These are phyloP conservation scores for Xylariaceae sp. DNA, from an alignment of 2,329 filamentous ascomycete genomes.

Conservation along the genomic window DNA sequence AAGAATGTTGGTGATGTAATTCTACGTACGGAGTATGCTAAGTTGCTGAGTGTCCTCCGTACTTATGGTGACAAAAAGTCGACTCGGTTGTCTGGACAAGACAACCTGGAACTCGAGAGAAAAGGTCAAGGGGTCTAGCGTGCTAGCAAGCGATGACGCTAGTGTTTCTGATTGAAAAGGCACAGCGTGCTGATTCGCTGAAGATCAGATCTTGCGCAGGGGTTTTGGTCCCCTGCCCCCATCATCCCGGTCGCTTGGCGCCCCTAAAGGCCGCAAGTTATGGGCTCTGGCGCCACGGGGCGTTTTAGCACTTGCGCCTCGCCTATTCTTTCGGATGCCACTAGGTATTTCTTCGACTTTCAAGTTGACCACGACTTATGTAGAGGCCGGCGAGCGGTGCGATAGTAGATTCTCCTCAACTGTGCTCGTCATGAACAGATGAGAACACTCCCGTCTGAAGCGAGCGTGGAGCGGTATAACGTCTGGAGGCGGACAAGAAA, in stretches of 20 bases:
- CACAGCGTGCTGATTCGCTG: conserved; percentile 25
- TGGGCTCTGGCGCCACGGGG: conserved; percentile 1
- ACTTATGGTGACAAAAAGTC: neutral
- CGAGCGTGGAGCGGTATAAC: neutral
- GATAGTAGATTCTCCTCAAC: neutral
- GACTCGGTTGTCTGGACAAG: neutral
- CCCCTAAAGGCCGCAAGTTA: conserved; percentile 6
- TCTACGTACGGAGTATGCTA: no score
- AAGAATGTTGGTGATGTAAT: no score
- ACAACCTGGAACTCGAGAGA: neutral
- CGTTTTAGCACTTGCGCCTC: neutral
- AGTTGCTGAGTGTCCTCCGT: neutral
- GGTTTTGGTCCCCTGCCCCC: conserved; percentile 7
- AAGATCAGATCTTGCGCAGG: conserved; percentile 9
- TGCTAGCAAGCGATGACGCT: conserved; percentile 28
- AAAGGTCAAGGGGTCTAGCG: neutral
- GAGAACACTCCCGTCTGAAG: neutral
- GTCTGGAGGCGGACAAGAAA: neutral
- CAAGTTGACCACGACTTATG: neutral
- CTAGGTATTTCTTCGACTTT: neutral
- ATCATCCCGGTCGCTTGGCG: neutral
- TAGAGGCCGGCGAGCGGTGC: no score
- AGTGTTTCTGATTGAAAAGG: conserved; percentile 35
- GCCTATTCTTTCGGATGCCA: neutral
- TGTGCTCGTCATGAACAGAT: neutral